phyloP scores from a whole-genome alignment of 768 basidiomycete genomes.

The Kwoniella dendrophila region DNA sequence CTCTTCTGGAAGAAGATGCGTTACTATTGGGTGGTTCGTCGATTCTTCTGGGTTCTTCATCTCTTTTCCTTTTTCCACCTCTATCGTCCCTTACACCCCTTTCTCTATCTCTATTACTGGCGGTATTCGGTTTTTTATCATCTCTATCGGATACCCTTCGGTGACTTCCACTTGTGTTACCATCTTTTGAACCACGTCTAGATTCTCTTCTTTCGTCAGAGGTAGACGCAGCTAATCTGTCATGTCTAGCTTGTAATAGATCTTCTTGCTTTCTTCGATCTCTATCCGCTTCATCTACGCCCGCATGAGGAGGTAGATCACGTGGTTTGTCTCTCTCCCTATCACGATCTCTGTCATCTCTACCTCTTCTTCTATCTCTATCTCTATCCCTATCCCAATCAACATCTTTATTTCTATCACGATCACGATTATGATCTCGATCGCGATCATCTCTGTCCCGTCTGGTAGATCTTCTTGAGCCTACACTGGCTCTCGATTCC shows the following conservation, averaged over 20 bases:
- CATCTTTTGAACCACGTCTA: slow-evolving; percentile 24
- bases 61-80: slow-evolving; percentile 30
- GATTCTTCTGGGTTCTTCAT: slow-evolving; percentile 33
- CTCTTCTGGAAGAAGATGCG: too few relatives aligned
- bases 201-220: slow-evolving; percentile 16
- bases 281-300: slow-evolving; percentile 13
- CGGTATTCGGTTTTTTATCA: slow-evolving; percentile 19
- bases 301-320: background rate
- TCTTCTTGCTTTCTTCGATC: slow-evolving; percentile 35
- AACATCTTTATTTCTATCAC: slow-evolving; percentile 18
- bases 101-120: slow-evolving; percentile 21
- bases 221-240: slow-evolving; percentile 16
- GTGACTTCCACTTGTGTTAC: slow-evolving; percentile 6
- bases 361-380: slow-evolving; percentile 1
- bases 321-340: slow-evolving; percentile 5
- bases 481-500: slow-evolving; percentile 34
- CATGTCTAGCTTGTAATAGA: slow-evolving; percentile 31
- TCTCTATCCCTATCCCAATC: slow-evolving; percentile 17
- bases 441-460: slow-evolving; percentile 26
- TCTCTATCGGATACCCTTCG: slow-evolving; percentile 22
- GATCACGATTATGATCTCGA: slow-evolving; percentile 23
- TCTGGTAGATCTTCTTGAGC: slow-evolving; percentile 26
- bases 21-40: slow-evolving; percentile 18
- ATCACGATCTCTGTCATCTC: slow-evolving; percentile 17
- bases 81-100: slow-evolving; percentile 15